Conservation (phyloP, 1,139 yeast species). For the Candida neerlandica region DNA sequence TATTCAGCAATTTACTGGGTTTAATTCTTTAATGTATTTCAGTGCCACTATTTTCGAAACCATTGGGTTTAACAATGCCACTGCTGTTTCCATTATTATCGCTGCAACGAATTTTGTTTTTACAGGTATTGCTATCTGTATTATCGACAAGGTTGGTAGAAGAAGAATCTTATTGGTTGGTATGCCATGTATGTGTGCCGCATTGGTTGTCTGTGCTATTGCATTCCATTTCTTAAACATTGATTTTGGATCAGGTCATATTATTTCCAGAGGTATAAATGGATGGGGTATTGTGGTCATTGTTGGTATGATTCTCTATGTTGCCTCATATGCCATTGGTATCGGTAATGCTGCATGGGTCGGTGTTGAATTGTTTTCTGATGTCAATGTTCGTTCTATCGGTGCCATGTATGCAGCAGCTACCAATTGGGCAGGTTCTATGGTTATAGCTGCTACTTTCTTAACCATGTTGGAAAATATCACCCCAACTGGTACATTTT, state of each 20-base stretch:
- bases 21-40: conserved; percentile 93
- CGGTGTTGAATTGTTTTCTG: conserved; percentile 92
- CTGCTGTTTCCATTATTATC: conserved; percentile 90
- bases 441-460: conserved; percentile 87
- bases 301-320: conserved; percentile 81
- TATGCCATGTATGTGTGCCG: conserved; percentile 75
- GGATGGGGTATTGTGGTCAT: conserved; percentile 90
- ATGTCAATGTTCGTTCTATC: conserved; percentile 81
- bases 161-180: conserved; percentile 74
- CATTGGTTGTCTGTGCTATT: conserved; percentile 78
- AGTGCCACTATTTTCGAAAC: conserved; percentile 87
- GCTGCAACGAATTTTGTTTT: conserved; percentile 92
- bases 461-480: conserved; percentile 91
- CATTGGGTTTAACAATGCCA: conserved; percentile 81
- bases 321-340: conserved; percentile 89
- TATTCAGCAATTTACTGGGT: conserved; percentile 93
- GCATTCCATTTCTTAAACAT: conserved; percentile 84
- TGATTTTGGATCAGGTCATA: conserved; percentile 51
- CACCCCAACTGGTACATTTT: conserved; percentile 93
- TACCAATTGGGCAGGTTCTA: conserved; percentile 94
- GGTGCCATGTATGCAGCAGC: conserved; percentile 94
- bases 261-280: conserved; percentile 52
- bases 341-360: conserved; percentile 99
- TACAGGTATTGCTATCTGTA: conserved; percentile 78
- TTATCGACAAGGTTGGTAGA: conserved; percentile 86